Base-by-base conservation (phyloP, 192 early-diverging fungal species). In the Phycomyces blakesleeanus region DNA sequence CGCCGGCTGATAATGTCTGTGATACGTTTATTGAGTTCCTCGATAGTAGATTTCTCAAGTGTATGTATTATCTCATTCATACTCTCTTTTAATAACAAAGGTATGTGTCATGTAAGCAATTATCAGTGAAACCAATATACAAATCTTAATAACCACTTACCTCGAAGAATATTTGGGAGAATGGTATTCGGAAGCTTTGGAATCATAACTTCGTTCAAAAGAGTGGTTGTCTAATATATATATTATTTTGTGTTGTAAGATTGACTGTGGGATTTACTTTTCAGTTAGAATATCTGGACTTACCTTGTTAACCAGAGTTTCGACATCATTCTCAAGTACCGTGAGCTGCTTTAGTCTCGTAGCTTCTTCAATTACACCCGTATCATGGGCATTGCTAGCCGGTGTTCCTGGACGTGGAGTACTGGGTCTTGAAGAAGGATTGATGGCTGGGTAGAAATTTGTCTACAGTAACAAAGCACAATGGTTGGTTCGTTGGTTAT, bases 161-260 rank as follows among this genome's bases (percentile, higher is more conserved):
- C 80, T 65, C 78, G 26, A 2, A 85, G 63, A 12, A 77, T 42
- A 11, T 77, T 68, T 26, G 73, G 67, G 18, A 59, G 70, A 40
- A 81, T 73, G 0, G 74, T 51, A 9, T 56, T 51, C 2, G 83
- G 83, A 10, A 85, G 55, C 54, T 76, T 75, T 9, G 67, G 69
- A 37, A 71, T 57, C 51, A 86, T 86, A 9, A 68, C 24, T 22
- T 54, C 61, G 16, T 54, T 41, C 51, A 53, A 21, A 18, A 39
- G 51, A 20, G 34, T 25, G 18, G 10, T 51, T 41, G 24, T 34
- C 41, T 15, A 42, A n/a, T n/a, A n/a, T n/a, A n/a, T n/a, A n/a
- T n/a, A n/a, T n/a, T n/a, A n/a, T n/a, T n/a, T n/a, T n/a, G n/a
- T n/a, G n/a, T n/a, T n/a, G n/a, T n/a, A n/a, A n/a, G n/a, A n/a